These are phyloP conservation scores for Talaromyces sp. DNA, from an alignment of 2,329 filamentous ascomycete species.

Conservation along the genomic window DNA sequence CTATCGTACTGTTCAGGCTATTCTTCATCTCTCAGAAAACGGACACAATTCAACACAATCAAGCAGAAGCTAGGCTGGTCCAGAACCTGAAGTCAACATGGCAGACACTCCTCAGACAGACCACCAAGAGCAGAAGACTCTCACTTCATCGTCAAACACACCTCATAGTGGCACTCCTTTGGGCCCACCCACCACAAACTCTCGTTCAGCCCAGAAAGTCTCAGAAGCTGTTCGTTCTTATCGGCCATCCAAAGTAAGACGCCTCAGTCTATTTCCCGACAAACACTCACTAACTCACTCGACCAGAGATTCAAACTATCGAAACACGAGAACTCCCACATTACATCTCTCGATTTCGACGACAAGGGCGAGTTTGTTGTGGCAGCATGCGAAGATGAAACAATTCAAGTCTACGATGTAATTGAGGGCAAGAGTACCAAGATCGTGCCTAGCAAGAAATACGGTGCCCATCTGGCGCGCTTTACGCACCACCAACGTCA, in stretches of 20 bases:
- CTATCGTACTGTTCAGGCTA: neutral
- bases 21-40: neutral
- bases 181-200: conserved; percentile 11
- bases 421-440: conserved; percentile 88
- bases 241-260: conserved; percentile 70
- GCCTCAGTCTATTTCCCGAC: neutral
- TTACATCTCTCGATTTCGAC: conserved; percentile 94
- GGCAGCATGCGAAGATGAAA: conserved; percentile 88
- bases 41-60: neutral
- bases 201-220: conserved; percentile 58
- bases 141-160: conserved; percentile 11
- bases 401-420: conserved; percentile 91
- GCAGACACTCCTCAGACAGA: conserved; percentile 20
- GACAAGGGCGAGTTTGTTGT: conserved; percentile 91
- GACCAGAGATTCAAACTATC: conserved; percentile 17
- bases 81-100: conserved; percentile 17
- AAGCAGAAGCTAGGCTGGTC: neutral
- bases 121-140: conserved; percentile 14
- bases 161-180: conserved; percentile 16
- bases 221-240: conserved; percentile 74
- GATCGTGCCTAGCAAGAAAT: conserved; percentile 89
- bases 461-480: conserved; percentile 87
- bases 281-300: conserved; percentile 5
- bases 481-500: conserved; percentile 91
- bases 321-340: conserved; percentile 47